Conservation (phyloP, 306 rosid species). For the Rosa rugosa region DNA sequence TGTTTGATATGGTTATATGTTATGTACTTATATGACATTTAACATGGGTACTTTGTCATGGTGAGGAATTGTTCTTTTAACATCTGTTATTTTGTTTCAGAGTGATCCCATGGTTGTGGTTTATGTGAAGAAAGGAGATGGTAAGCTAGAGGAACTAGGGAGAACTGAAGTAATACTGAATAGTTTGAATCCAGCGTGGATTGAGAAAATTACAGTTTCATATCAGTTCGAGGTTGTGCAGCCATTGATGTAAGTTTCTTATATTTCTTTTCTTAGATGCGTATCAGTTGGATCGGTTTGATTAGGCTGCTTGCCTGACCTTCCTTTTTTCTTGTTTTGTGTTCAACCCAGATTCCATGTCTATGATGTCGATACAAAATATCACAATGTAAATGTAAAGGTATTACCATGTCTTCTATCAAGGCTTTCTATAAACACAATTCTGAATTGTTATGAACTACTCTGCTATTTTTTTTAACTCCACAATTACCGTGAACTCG, state of each 20-base stretch:
- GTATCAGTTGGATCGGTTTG: neutral
- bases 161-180: conserved; percentile 83
- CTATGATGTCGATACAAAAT: conserved; percentile 74
- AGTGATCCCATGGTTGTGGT: conserved; percentile 86
- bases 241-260: conserved; percentile 58
- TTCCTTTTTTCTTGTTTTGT: conserved; percentile 2
- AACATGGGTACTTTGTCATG: neutral
- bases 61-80: neutral
- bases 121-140: conserved; percentile 51
- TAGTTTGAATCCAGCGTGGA: conserved; percentile 71
- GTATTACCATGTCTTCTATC: conserved; percentile 36
- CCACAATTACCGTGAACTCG: neutral
- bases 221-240: conserved; percentile 83
- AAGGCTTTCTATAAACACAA: neutral
- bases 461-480: no score
- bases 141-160: conserved; percentile 66
- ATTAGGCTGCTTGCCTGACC: neutral
- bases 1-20: neutral
- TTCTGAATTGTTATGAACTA: neutral
- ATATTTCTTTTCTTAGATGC: neutral
- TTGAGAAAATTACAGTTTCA: conserved; percentile 58
- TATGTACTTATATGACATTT: neutral
- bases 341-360: conserved; percentile 58
- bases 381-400: conserved; percentile 57
- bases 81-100: conserved; percentile 20